Conservation (phyloP, 1,284 basidiomycete species). For the Ganoderma sinense region DNA sequence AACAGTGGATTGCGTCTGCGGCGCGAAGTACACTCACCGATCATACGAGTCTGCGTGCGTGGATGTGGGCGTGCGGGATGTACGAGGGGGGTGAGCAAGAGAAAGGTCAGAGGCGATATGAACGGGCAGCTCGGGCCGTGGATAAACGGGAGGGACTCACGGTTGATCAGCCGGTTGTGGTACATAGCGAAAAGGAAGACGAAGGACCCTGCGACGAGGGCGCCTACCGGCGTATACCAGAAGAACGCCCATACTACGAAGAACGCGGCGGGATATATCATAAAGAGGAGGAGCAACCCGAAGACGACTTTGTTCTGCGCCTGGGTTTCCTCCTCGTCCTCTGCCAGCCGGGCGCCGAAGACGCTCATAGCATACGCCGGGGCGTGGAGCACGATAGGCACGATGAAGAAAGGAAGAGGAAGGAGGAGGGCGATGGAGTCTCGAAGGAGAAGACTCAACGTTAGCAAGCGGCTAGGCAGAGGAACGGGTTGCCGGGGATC, state of each 20-base stretch:
- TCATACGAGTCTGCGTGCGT: slow-evolving; percentile 74
- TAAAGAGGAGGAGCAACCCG: slow-evolving; percentile 75
- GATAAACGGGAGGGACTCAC: slow-evolving; percentile 48
- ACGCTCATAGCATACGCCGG: slow-evolving; percentile 86
- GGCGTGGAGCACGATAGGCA: slow-evolving; percentile 83
- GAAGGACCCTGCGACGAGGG: slow-evolving; percentile 41
- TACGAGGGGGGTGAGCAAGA: background rate
- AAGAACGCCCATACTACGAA: slow-evolving; percentile 85
- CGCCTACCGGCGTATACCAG: slow-evolving; percentile 67
- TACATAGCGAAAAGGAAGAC: slow-evolving; percentile 84
- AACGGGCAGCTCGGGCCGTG: slow-evolving; percentile 7
- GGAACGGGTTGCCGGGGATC: slow-evolving; percentile 79
- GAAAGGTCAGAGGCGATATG: slow-evolving; percentile 17
- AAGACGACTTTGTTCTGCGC: slow-evolving; percentile 93
- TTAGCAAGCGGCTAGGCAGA: slow-evolving; percentile 82
- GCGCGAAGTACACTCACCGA: slow-evolving; percentile 61
- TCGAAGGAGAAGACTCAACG: slow-evolving; percentile 79
- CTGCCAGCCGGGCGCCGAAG: slow-evolving; percentile 75
- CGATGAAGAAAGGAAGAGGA: slow-evolving; percentile 86
- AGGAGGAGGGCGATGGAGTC: slow-evolving; percentile 76
- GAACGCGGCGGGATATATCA: slow-evolving; percentile 86
- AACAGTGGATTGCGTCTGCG: background rate
- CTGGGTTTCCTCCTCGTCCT: slow-evolving; percentile 91
- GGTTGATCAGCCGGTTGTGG: slow-evolving; percentile 81
- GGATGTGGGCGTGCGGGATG: background rate